Evolutionary conservation across 139 green algal species (phyloP), one percentile per base, ranked within the genome.

Genomic region (Chlamydomonas urium): DNA sequence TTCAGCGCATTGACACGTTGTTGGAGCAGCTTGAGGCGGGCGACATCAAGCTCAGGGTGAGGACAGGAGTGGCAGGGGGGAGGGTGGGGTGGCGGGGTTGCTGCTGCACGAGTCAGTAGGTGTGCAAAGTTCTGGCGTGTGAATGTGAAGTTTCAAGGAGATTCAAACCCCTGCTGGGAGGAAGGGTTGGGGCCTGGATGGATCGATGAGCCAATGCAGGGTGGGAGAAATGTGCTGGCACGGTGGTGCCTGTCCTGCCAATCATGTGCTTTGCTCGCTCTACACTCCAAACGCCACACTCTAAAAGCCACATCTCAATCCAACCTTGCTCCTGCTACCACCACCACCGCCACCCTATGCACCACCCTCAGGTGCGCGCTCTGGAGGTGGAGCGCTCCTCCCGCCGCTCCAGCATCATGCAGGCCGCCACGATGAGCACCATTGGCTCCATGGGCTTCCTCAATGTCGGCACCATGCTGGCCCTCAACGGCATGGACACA

Each of bases 311-410:
- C 42, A 10, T n/a, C 42, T 53, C 17, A 53, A 10, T n/a, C 42
- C 10, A 10, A 10, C 42, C 17, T 17, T 53, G 42, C 42, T 53
- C 14, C 42, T 53, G 10, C 14, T 53, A 10, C 42, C 42, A 53
- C 17, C 14, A 10, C 56, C n/a, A n/a, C n/a, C n/a, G n/a, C n/a
- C n/a, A n/a, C n/a, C n/a, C n/a, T n/a, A n/a, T n/a, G n/a, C n/a
- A n/a, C n/a, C n/a, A n/a, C n/a, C n/a, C n/a, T n/a, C 66, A 82
- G 59, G 87, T 92, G 31, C 75, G 90, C 2, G 90, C 85, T 42
- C 75, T 94, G 48, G 89, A 94, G 66, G 77, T 81, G 5, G 89
- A 96, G 75, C 81, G 91, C 3, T 84, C 90, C 24, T 81, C 79
- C 17, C 69, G 88, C 5, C 68, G 85, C 2, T 2, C 73, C 21